Evolutionary conservation across 352 stramenopile genomes (phyloP).

Genomic region (Phytopythium aichiense): DNA sequence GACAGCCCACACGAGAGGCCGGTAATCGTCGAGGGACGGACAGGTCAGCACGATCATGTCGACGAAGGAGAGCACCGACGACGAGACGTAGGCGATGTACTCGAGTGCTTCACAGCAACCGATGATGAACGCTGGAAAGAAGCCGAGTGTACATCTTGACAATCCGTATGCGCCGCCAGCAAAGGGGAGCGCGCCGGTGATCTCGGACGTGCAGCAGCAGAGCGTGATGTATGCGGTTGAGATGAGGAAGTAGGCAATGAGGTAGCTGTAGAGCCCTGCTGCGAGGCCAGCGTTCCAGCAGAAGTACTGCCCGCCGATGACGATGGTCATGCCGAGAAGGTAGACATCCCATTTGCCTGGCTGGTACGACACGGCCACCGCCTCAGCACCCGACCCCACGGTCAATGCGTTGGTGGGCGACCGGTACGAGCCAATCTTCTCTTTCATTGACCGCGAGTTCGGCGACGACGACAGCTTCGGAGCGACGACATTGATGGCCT

Average conservation of each 20-base stretch:
- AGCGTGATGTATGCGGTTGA: slow-evolving; percentile 30
- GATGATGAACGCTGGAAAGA: slow-evolving; percentile 39
- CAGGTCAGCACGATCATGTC: slow-evolving; percentile 26
- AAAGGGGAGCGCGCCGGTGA: slow-evolving; percentile 41
- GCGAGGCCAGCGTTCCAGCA: slow-evolving; percentile 38
- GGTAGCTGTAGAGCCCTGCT: slow-evolving; percentile 35
- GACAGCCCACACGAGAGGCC: slow-evolving; percentile 21
- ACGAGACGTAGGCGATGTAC: slow-evolving; percentile 42
- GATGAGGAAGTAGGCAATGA: slow-evolving; percentile 34
- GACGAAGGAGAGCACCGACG: slow-evolving; percentile 22
- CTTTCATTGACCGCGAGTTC: not conserved
- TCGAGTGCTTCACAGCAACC: slow-evolving; percentile 43
- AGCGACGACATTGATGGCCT: slow-evolving; percentile 1
- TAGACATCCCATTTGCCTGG: slow-evolving; percentile 36
- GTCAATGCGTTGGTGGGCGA: not conserved
- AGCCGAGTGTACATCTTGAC: slow-evolving; percentile 33
- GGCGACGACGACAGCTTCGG: not conserved
- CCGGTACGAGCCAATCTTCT: not conserved
- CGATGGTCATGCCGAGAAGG: slow-evolving; percentile 47
- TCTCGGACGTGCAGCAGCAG: slow-evolving; percentile 39
- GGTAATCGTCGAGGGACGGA: slow-evolving; percentile 8
- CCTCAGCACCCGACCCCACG: not conserved
- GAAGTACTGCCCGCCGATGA: slow-evolving; percentile 53
- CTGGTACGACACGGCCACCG: slow-evolving; percentile 10
- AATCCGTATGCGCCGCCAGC: slow-evolving; percentile 41